Conservation (phyloP, 345 rosid species). For the Mallotus nudiflorus region DNA sequence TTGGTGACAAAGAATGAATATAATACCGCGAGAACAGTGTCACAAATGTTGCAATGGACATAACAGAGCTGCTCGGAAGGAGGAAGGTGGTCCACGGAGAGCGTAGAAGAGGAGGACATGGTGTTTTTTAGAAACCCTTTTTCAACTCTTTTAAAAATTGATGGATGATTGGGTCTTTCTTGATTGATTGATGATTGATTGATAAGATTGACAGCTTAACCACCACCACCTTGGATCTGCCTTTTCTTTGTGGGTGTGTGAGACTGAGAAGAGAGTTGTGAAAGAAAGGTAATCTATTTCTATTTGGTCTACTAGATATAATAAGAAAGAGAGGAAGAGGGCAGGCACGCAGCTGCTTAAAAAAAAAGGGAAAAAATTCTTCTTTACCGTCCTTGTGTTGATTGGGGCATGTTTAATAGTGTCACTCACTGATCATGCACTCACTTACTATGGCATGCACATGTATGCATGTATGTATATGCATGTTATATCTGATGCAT, state of each 20-base stretch:
- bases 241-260: constrained; percentile 23
- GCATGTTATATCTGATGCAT: background rate
- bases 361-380: background rate
- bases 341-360: constrained; percentile 7
- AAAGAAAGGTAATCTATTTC: constrained; percentile 31
- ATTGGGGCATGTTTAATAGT: constrained; percentile 25
- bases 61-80: constrained; percentile 92
- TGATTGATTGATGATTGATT: constrained; percentile 29
- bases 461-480: constrained; percentile 9
- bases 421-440: background rate
- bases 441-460: too few species aligned
- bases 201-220: constrained; percentile 63
- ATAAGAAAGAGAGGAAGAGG: constrained; percentile 25
- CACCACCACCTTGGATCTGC: constrained; percentile 48
- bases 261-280: constrained; percentile 33
- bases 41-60: constrained; percentile 96
- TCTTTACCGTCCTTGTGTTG: constrained; percentile 23
- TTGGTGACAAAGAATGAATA: background rate
- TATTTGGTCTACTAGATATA: constrained; percentile 29
- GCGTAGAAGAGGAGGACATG: constrained; percentile 43
- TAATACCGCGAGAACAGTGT: constrained; percentile 86
- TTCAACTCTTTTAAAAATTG: constrained; percentile 26
- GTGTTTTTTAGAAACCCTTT: constrained; percentile 15
- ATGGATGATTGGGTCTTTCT: constrained; percentile 27
- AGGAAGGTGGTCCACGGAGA: constrained; percentile 40